A percentile compares a stretch with the other conserved stretches of the same genome.
These are phyloP conservation scores for Rhizoctonia solani DNA, from an alignment of 1,284 basidiomycete species.

Conservation along the genomic window DNA sequence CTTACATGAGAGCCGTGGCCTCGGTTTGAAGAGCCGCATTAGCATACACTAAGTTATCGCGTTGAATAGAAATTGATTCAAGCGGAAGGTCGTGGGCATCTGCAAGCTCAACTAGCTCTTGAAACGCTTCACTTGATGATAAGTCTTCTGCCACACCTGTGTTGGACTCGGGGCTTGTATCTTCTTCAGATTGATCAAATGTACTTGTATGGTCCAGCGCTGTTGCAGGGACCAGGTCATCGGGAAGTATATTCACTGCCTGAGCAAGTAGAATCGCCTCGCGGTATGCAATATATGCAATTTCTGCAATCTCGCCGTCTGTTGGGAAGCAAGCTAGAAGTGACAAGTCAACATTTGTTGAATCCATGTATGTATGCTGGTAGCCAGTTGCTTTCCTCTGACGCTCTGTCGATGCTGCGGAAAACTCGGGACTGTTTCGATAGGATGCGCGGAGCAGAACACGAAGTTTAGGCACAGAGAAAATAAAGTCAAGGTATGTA, in stretches of 20 bases:
- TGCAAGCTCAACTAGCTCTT: neutral
- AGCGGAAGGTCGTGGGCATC: neutral
- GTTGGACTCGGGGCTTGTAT: neutral
- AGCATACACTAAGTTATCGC: neutral
- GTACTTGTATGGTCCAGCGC: no score
- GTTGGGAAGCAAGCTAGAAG: neutral
- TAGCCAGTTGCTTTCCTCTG: neutral
- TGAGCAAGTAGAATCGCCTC: neutral
- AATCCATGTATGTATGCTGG: neutral
- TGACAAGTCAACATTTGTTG: neutral
- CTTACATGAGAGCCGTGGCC: neutral
- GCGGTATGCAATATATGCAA: neutral
- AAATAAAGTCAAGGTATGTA: constrained; percentile 46
- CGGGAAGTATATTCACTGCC: neutral
- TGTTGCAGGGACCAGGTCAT: no score
- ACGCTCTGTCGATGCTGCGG: no score
- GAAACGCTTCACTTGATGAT: neutral
- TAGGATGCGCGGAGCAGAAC: neutral
- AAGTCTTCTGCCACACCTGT: neutral
- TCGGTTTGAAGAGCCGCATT: neutral
- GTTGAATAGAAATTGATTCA: neutral
- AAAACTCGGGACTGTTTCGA: no score
- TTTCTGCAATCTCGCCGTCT: neutral
- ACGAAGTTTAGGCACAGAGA: constrained; percentile 44
- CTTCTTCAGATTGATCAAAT: neutral